A percentile compares a stretch with the other conserved stretches of the same genome.
These are phyloP conservation scores for Asterionellopsis glacialis DNA, from an alignment of 108 stramenopile genomes.

Conservation along the genomic window DNA sequence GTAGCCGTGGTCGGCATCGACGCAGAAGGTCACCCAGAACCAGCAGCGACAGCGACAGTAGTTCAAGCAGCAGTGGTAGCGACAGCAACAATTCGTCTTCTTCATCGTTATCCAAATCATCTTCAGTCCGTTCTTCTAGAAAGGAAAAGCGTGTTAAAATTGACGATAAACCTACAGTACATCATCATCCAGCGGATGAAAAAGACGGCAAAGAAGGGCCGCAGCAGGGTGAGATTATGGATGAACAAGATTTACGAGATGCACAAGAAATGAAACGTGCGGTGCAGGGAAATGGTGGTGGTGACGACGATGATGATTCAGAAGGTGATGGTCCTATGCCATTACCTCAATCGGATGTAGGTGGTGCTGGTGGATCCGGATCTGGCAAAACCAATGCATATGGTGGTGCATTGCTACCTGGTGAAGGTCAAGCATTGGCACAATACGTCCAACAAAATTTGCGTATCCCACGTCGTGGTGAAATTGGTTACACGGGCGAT, in stretches of 20 bases:
- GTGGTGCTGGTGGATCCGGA: slow-evolving; percentile 34
- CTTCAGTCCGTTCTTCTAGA: not conserved
- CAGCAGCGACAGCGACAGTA: slow-evolving; percentile 11
- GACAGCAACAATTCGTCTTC: slow-evolving; percentile 24
- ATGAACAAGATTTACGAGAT: slow-evolving; percentile 50
- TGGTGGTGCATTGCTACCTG: slow-evolving; percentile 88
- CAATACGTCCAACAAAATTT: slow-evolving; percentile 95
- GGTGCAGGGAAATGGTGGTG: slow-evolving; percentile 48
- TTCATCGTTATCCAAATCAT: slow-evolving; percentile 11
- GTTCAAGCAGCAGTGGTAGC: slow-evolving; percentile 9
- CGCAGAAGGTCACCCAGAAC: slow-evolving; percentile 19
- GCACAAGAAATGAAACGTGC: slow-evolving; percentile 71
- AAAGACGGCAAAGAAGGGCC: not conserved
- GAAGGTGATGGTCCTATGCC: slow-evolving; percentile 70
- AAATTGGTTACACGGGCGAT: slow-evolving; percentile 90
- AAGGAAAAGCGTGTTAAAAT: slow-evolving; percentile 6
- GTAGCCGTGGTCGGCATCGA: slow-evolving; percentile 17
- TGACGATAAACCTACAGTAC: slow-evolving; percentile 1
- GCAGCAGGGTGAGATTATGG: not conserved
- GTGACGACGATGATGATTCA: slow-evolving; percentile 41
- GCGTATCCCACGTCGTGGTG: slow-evolving; percentile 97
- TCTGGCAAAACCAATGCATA: slow-evolving; percentile 52
- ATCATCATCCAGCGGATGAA: not conserved
- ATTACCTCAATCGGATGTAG: slow-evolving; percentile 37
- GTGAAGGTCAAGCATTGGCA: slow-evolving; percentile 92